Evolutionary conservation across 2,329 filamentous ascomycete genomes (phyloP), one percentile per base, ranked within the genome.

Genomic region (Sphaerostilbella broomeana): DNA sequence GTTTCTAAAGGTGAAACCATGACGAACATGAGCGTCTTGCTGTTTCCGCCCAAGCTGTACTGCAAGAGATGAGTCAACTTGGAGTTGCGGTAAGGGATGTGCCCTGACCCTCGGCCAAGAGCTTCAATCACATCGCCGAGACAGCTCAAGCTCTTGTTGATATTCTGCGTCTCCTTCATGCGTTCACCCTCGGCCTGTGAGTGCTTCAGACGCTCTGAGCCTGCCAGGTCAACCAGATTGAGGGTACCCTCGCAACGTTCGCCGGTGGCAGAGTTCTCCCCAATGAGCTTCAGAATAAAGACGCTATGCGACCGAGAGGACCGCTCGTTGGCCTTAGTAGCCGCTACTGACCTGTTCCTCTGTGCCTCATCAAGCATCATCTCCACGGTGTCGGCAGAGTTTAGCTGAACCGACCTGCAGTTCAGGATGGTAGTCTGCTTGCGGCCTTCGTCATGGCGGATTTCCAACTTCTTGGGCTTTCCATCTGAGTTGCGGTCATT

Each of bases 1-100:
- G 81, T 84, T 66, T 94, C 86, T 43, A 97, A 69, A 22, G 92
- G 92, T 51, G 84, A 92, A 41, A 95, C 85, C 89, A 97, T 97
- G 59, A 97, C 87, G 61, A 98, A 95, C 92, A 98, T 98, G 53
- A 98, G 81, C 1, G 92, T 98, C 67, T 95, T 94, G 51, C 84
- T 92, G 61, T 95, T 95, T 12, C 92, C 92, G 4, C 92, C 90
- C 6, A 98, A 70, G 3, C 87, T 95, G 57, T 92, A 94, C 75
- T 97, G 87, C 25, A 98, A 74, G 32, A 98, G 73, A 57, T 95
- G 94, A 7, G 92, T 98, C 49, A 98, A 73, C 75, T 95, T 97
- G 51, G 86, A 95, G 65, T 97, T 97, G 39, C 92, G 74, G 66
- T 97, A 98, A 1, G 92, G 92, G 30, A 98, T 78, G 55, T 95